Conservation (phyloP, 345 rosid genomes). For the Erucastrum elatum region DNA sequence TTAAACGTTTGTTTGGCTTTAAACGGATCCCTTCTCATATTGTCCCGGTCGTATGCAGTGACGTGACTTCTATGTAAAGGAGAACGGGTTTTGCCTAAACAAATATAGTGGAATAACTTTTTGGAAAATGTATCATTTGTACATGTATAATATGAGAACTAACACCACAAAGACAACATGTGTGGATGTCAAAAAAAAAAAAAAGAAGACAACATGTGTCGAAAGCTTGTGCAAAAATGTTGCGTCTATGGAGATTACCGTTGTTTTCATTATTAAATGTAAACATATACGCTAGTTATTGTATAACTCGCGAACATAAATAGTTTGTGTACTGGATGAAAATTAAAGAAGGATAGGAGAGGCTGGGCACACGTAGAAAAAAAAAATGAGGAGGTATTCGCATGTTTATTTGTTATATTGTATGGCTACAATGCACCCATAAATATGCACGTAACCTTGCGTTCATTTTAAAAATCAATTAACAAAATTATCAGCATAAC, state of each 20-base stretch:
- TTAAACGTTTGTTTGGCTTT: constrained; percentile 23
- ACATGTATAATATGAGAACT: not conserved
- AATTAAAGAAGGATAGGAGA: not conserved
- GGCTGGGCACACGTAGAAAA: not conserved
- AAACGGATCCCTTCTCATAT: constrained; percentile 22
- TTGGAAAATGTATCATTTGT: not conserved
- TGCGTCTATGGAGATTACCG: not conserved
- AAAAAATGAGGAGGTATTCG: too few relatives aligned
- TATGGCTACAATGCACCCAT: too few relatives aligned
- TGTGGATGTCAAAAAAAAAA: too few relatives aligned
- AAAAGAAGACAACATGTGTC: not conserved
- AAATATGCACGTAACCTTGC: too few relatives aligned
- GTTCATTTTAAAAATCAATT: too few relatives aligned
- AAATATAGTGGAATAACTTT: not conserved
- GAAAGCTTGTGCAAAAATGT: not conserved
- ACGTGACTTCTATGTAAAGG: not conserved
- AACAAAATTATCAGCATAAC: not conserved
- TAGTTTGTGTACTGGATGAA: not conserved
- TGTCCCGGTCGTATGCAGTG: constrained; percentile 21
- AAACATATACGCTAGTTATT: not conserved
- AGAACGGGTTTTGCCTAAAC: not conserved
- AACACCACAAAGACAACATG: not conserved
- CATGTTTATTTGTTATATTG: too few relatives aligned
- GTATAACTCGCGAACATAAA: too few relatives aligned
- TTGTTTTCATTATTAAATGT: not conserved